Percentiles rank a stretch among this genome's conserved stretches.
Evolutionary conservation across 495 filamentous ascomycete species (phyloP).

Genomic region (Chlorociboria aeruginascens): DNA sequence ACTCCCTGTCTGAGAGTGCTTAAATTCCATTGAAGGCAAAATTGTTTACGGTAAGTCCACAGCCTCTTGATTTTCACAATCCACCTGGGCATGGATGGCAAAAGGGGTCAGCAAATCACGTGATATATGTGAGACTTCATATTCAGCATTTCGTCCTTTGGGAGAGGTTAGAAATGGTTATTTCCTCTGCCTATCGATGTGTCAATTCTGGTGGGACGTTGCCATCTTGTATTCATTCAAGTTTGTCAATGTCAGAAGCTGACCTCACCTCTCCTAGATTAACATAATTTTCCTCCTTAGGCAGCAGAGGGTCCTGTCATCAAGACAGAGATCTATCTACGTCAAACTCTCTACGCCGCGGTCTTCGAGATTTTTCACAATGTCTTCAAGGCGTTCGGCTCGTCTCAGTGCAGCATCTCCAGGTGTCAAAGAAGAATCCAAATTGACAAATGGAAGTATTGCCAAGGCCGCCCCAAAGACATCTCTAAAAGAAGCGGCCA

Average conservation of each 20-base stretch:
- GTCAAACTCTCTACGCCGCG: background rate
- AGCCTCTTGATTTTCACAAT: too few relatives aligned
- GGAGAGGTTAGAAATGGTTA: too few relatives aligned
- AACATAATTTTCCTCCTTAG: background rate
- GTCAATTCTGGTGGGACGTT: too few relatives aligned
- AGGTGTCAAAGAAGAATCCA: conserved; percentile 6
- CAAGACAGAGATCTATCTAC: background rate
- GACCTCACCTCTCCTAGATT: background rate
- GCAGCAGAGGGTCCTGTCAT: conserved; percentile 8
- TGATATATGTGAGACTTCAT: too few relatives aligned
- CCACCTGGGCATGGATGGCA: too few relatives aligned
- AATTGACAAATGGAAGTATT: conserved; percentile 2
- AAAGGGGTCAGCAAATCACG: too few relatives aligned
- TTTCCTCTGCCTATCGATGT: too few relatives aligned
- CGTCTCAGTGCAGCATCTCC: conserved; percentile 36
- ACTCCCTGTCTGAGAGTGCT: too few relatives aligned
- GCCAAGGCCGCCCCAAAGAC: too few relatives aligned
- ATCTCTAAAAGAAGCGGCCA: background rate
- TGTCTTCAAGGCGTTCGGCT: conserved; percentile 48
- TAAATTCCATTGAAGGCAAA: too few relatives aligned
- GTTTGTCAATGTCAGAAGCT: background rate
- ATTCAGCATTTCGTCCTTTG: too few relatives aligned
- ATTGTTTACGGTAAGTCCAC: too few relatives aligned
- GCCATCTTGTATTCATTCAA: background rate
- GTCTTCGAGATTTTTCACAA: conserved; percentile 16